Evolutionary conservation across 805 yeast species (phyloP), one percentile per base, ranked within the genome.

Genomic region (Metschnikowia corniflorae): DNA sequence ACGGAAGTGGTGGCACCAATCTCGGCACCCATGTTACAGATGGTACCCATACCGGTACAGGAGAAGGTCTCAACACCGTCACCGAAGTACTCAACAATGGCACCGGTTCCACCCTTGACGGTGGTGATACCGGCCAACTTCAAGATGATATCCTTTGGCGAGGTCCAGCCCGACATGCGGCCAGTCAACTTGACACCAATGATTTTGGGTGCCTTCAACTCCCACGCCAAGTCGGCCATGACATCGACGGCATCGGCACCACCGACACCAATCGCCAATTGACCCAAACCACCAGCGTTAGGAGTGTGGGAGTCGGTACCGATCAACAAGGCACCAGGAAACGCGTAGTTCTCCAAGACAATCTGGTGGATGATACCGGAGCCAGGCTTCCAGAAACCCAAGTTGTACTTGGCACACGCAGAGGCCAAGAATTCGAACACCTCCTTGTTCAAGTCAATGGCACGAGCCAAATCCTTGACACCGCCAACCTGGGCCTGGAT

Each of bases 181-280:
- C 97, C 97, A 43, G 95, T 86, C 58, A 89, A 78, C 70, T 89
- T 86, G 58, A 89, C 95, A 73, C 97, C 97, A 54, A 91, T 67
- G 56, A 88, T 77, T 73, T 86, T 87, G 58, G 97, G 97, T 43
- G 97, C 97, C 76, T 89, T 89, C 60, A 89, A 79, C 72, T 89
- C 97, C 97, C 97, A 89, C 39, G 97, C 83, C 50, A 87, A 76
- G 58, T 84, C 83, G 44, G 97, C 86, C 81, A 89, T 78, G 44
- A 87, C 97, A 64, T 89, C 97, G 52, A 89, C 97, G 46, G 97
- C 97, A 66, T 89, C 97, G 51, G 97, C 97, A 77, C 97, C 97
- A 75, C 97, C 97, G 52, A 91, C 97, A 78, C 97, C 97, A 53
- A 89, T 89, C 51, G 97, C 97, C 58, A 89, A 78, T 71, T 86